These are phyloP conservation scores for Sarocladium brachiariae DNA, from an alignment of 2,329 filamentous ascomycete genomes.

Conservation along the genomic window DNA sequence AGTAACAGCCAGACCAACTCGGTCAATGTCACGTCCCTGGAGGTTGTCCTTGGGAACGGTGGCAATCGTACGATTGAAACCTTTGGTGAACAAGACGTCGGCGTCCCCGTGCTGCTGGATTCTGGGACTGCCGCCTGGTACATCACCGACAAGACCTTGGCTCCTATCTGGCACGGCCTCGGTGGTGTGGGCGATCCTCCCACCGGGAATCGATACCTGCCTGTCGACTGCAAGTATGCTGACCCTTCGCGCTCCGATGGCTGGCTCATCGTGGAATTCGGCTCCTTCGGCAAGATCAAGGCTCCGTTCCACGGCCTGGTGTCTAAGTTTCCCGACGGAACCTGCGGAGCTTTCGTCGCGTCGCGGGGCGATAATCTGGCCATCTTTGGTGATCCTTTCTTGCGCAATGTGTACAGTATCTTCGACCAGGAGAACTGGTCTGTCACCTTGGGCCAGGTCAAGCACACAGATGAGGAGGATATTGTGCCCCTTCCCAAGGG, in stretches of 20 bases:
- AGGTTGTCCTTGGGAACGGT: not conserved
- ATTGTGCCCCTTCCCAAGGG: constrained; percentile 4
- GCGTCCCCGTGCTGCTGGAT: constrained; percentile 2
- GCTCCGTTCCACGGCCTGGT: not conserved
- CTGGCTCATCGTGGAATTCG: not conserved
- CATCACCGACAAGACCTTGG: constrained; percentile 1
- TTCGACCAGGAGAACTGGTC: constrained; percentile 6
- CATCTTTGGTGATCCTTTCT: constrained; percentile 1
- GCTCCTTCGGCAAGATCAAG: not conserved
- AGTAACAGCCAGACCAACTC: not conserved
- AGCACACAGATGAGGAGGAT: not conserved
- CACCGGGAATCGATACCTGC: not conserved
- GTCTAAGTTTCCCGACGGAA: not conserved
- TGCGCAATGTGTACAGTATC: constrained; percentile 3
- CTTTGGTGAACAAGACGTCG: not conserved
- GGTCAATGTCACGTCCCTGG: constrained; percentile 3
- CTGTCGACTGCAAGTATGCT: constrained; percentile 4
- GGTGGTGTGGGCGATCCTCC: not conserved
- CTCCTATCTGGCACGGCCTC: constrained; percentile 1
- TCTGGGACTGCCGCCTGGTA: not conserved
- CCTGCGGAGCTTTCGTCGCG: not conserved
- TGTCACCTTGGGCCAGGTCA: not conserved
- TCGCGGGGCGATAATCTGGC: not conserved
- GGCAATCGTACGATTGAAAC: not conserved
- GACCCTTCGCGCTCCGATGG: not conserved